Evolutionary conservation across 306 rosid genomes (phyloP), one percentile per base, ranked within the genome.

Genomic region (Lagenaria siceraria): DNA sequence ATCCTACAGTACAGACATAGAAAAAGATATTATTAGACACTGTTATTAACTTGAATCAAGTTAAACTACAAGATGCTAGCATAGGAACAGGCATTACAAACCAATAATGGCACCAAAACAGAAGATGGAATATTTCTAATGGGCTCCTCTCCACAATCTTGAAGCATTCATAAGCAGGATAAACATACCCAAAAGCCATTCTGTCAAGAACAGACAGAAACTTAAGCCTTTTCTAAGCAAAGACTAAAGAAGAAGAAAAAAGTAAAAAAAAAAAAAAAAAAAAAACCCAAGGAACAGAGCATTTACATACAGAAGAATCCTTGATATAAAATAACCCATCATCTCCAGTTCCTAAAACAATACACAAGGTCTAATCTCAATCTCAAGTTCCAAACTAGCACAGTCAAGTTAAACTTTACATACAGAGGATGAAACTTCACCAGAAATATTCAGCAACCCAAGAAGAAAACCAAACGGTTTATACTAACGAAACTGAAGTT

Each of bases 141-240:
- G 68, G 36, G 2, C 55, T 68, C 69, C 83, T 83, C 80, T 83
- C 84, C 55, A 78, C 76, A 22, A 58, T 74, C 74, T 82, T 85
- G 31, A 56, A 86, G 81, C 86, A 86, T 61, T 83, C 66, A 33
- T 86, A 86, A 36, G 89, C 86, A 59, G 89, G 89, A 76, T 86
- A 86, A 58, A 78, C 85, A 35, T 86, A 86, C 21, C 86, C 89
- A 60, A 86, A 83, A 65, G 56, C 78, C 89, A 86, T 74, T 58
- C 89, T 85, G 80, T 33, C 42, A 52, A 73, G 29, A 5, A 25
- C n/a, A 56, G 61, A 43, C 6, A 2, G 17, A 72, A 48, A 19
- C 4, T 60, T 8, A 46, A 38, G 40, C 17, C 15, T 46, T 46
- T 46, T 46, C 52, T 46, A 2, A 46, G 17, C 17, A 13, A 46